Base-by-base conservation (phyloP, 2,329 filamentous ascomycete species). In the Pseudocercospora macadamiae region DNA sequence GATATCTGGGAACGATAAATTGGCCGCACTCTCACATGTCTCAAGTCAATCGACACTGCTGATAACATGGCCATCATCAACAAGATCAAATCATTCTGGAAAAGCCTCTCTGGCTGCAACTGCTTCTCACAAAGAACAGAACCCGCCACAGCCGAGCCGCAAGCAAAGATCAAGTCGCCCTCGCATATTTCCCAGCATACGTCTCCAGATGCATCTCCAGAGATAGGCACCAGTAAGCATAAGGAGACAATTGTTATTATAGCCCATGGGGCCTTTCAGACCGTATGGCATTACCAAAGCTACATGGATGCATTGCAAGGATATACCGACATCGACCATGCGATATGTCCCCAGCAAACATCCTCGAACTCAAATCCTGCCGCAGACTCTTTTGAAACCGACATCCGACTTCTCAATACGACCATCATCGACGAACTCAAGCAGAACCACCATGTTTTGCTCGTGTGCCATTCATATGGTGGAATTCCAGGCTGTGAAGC, bases 401-500 rank as follows among this genome's bases (percentile, higher is more conserved):
- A 64, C 21, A 39, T 62, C 36, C 32, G 42, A 18, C 37, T 62
- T 4, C 53, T 64, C 10, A 52, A 59, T 30, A 23, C 36, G 7
- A 59, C 55, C 4, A 36, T 64, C 26, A 14, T 47, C 18, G 18
- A 25, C 12, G 60, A 63, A 30, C 54, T 64, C 10, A n/a, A 25
- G 10, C n/a, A 42, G 18, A 57, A 55, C 32, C 39, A 39, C 5
- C 59, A 66, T 19, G 64, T 66, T 12, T 48, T 62, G 2, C 54
- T 66, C 28, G 51, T 66, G 30, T 60, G 60, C 26, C 64, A 66
- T 44, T 60, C 55, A 36, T 64, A 63, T 21, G 64, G 62, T 34
- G 59, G 58, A 3, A 59, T 64, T 2, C 63, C 63, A 4, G 61
- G 63, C 14, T 66, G 61, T 51, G 64, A 66, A 26, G 64, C 64